Evolutionary conservation across 495 filamentous ascomycete genomes (phyloP).

Genomic region (Patellaria atrata): DNA sequence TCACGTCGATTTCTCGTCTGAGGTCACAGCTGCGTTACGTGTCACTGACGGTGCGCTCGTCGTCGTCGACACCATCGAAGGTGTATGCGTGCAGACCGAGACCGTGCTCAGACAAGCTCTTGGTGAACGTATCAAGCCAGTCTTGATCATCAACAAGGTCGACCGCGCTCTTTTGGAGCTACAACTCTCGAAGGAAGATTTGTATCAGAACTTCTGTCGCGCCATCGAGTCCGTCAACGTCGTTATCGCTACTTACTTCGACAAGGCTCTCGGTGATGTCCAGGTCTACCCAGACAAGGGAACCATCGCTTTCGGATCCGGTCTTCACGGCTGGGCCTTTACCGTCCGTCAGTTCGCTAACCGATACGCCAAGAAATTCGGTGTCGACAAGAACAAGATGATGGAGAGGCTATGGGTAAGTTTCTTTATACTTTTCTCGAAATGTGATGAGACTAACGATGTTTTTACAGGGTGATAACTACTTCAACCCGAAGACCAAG

Average conservation of each 20-base stretch:
- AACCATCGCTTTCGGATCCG: slow-evolving; percentile 97
- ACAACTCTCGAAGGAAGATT: slow-evolving; percentile 94
- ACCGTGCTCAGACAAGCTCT: slow-evolving; percentile 98
- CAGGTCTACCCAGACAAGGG: slow-evolving; percentile 95
- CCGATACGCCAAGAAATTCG: slow-evolving; percentile 98
- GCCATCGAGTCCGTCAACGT: slow-evolving; percentile 99
- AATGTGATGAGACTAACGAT: slow-evolving; percentile 5
- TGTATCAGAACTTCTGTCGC: slow-evolving; percentile 98
- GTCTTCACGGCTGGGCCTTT: slow-evolving; percentile 99
- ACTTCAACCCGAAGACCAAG: slow-evolving; percentile 99
- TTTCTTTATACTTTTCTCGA: slow-evolving; percentile 2
- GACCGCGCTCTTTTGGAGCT: slow-evolving; percentile 98
- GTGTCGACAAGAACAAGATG: slow-evolving; percentile 99
- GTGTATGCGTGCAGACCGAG: slow-evolving; percentile 99
- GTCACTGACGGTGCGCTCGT: slow-evolving; percentile 99
- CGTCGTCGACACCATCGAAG: slow-evolving; percentile 98
- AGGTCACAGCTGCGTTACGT: slow-evolving; percentile 98
- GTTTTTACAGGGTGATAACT: slow-evolving; percentile 71
- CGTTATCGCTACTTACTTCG: slow-evolving; percentile 96
- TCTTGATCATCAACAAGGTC: slow-evolving; percentile 99
- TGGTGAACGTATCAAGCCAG: slow-evolving; percentile 99
- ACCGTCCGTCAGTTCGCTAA: slow-evolving; percentile 95
- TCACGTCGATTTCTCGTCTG: slow-evolving; percentile 99
- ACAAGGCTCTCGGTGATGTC: slow-evolving; percentile 92
- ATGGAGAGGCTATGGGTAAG: slow-evolving; percentile 98